Conservation (phyloP, 2,329 filamentous ascomycete species). For the Colletotrichum eremochloae region DNA sequence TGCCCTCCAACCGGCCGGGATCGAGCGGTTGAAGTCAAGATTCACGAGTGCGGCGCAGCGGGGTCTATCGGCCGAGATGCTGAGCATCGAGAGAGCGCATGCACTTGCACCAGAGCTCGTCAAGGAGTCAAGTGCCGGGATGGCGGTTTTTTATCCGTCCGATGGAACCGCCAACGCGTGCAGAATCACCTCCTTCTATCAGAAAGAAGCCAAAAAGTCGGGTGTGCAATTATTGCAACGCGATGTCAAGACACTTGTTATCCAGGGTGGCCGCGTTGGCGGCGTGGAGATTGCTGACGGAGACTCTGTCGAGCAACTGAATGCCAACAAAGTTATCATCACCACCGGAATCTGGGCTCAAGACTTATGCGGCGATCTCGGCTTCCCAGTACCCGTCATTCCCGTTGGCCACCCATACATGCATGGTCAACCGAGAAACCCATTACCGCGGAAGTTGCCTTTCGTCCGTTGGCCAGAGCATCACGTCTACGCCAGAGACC, state of each 20-base stretch:
- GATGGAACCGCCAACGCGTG: slow-evolving; percentile 26
- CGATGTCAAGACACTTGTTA: slow-evolving; percentile 1
- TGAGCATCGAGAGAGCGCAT: slow-evolving; percentile 15
- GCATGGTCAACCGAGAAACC: neutral
- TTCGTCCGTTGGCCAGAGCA: slow-evolving; percentile 35
- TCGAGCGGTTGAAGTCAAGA: slow-evolving; percentile 2
- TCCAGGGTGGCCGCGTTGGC: neutral
- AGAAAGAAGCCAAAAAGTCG: slow-evolving; percentile 6
- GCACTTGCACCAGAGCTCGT: slow-evolving; percentile 24
- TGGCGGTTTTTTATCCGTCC: slow-evolving; percentile 16
- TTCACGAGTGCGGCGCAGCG: neutral
- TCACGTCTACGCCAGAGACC: slow-evolving; percentile 30
- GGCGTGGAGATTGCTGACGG: slow-evolving; percentile 8
- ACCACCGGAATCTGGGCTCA: slow-evolving; percentile 30
- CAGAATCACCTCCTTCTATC: slow-evolving; percentile 26
- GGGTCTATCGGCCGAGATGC: slow-evolving; percentile 10
- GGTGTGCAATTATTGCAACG: slow-evolving; percentile 7
- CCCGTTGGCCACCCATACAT: slow-evolving; percentile 31
- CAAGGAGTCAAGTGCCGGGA: neutral
- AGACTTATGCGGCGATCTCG: slow-evolving; percentile 2
- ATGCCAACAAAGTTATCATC: slow-evolving; percentile 19
- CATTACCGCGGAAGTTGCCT: neutral
- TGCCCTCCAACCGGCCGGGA: neutral
- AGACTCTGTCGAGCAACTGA: neutral
- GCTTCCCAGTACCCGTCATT: slow-evolving; percentile 24